Conservation (phyloP, 179 eudicot genomes). For the Carnegiea gigantea region DNA sequence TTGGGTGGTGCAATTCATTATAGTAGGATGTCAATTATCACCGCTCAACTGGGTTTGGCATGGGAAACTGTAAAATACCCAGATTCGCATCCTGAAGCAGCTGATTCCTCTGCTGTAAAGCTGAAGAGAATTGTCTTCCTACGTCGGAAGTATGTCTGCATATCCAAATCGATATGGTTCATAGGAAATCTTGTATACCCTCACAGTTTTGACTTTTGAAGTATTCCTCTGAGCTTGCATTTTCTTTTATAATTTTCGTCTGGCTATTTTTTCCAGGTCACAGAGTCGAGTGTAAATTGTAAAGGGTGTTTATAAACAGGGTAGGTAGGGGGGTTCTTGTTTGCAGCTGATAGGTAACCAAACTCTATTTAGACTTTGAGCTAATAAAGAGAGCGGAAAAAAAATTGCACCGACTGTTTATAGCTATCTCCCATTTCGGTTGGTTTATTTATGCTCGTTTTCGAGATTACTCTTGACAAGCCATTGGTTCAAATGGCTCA, state of each 20-base stretch:
- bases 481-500: neutral
- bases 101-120: neutral
- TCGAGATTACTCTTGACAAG: neutral
- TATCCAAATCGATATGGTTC: slow-evolving; percentile 10
- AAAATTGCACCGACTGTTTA: neutral
- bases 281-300: slow-evolving; percentile 7
- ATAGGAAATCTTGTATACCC: neutral
- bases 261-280: neutral
- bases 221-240: neutral
- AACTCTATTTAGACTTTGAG: slow-evolving; percentile 8
- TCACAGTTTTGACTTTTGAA: neutral
- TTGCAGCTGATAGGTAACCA: neutral
- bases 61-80: neutral
- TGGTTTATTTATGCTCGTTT: neutral
- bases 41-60: neutral
- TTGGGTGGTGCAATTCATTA: neutral
- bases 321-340: slow-evolving; percentile 6
- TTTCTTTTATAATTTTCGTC: slow-evolving; percentile 6
- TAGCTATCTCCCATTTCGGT: neutral
- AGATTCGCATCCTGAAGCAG: neutral
- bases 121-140: neutral
- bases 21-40: no score
- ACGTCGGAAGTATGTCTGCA: neutral
- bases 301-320: slow-evolving; percentile 10
- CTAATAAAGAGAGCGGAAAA: neutral